Base-by-base conservation (phyloP, 2,329 filamentous ascomycete species). In the Thielaviopsis populi region DNA sequence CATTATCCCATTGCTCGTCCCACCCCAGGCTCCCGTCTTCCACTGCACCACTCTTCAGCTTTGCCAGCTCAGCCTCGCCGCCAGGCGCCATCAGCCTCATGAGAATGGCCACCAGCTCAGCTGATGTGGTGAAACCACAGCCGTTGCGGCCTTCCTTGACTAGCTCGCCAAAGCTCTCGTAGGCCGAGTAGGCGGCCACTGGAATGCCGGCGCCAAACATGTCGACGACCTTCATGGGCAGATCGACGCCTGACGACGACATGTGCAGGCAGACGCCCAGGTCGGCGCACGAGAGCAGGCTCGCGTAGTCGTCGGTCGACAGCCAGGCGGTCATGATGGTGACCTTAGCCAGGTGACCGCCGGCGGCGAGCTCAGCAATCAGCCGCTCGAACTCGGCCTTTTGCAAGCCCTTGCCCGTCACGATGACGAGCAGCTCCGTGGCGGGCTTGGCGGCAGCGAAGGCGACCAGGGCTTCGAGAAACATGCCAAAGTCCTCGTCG, bases 151-250 rank as follows among this genome's bases (percentile, higher is more conserved):
- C 87, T 70, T 97, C 91, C 62, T 82, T 86, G 30, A 99, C 88
- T n/a, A 99, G 77, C 75, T 99, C 94, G 1, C 83, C 78, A 80
- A 95, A 96, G 67, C 91, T 92, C 71, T 91, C 85, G 71, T 95
- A 99, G 1, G 82, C 81, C 30, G 83, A 83, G 80, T 94, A 97
- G 3, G 91, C 92, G 0, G 87, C 85, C 0, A 99, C 94, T 0
- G 94, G 94, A 33, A 99, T 77, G 0, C 92, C 94, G 0, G 91
- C 88, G 1, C 94, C 94, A 72, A 99, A 97, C 91, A 99, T 96
- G 72, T 99, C 94, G 15, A 99, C 91, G 0, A 99, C 91, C 75
- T 99, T 99, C 94, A 99, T 99, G 0, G 94, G 94, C 22, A 99
- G 78, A 74, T 99, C 94, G 0, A 99, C 91, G 1, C 94, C 94